phyloP scores from a whole-genome alignment of 2,329 filamentous ascomycete genomes.

The Gnomoniopsis smithogilvyi region DNA sequence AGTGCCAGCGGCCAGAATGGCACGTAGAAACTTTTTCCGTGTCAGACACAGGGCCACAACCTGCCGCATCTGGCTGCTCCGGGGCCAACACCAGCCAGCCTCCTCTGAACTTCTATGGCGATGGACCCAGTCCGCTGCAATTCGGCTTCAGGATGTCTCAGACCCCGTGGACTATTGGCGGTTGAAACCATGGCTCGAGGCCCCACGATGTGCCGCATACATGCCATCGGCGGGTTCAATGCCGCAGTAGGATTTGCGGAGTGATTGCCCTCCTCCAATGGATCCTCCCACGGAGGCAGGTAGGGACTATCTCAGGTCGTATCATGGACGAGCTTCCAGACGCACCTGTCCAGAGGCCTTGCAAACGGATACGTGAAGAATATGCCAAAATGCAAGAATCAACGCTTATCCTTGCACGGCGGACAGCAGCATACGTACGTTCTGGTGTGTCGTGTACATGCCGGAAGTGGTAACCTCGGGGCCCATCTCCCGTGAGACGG shows the following conservation, averaged over 20 bases:
- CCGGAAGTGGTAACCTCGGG: slow-evolving; percentile 13
- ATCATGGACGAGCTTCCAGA: background rate
- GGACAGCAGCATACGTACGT: background rate
- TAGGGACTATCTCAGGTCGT: background rate
- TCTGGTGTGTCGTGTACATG: background rate
- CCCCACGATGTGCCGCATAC: background rate
- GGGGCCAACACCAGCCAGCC: background rate
- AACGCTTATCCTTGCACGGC: background rate
- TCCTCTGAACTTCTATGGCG: background rate
- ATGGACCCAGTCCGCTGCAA: background rate
- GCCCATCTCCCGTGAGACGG: background rate
- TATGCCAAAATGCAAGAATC: background rate
- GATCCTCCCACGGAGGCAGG: background rate
- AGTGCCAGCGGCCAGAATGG: background rate
- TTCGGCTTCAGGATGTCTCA: background rate
- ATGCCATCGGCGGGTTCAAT: background rate
- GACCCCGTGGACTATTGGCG: background rate
- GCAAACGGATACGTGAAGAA: no score
- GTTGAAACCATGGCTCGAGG: background rate
- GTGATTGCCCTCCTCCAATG: background rate
- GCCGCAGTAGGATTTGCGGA: background rate
- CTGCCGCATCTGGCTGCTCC: background rate
- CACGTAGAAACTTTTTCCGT: background rate
- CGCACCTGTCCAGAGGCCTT: background rate
- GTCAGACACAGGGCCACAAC: background rate